Base-by-base conservation (phyloP, 2,329 filamentous ascomycete genomes). In the Aspergillus tanneri region DNA sequence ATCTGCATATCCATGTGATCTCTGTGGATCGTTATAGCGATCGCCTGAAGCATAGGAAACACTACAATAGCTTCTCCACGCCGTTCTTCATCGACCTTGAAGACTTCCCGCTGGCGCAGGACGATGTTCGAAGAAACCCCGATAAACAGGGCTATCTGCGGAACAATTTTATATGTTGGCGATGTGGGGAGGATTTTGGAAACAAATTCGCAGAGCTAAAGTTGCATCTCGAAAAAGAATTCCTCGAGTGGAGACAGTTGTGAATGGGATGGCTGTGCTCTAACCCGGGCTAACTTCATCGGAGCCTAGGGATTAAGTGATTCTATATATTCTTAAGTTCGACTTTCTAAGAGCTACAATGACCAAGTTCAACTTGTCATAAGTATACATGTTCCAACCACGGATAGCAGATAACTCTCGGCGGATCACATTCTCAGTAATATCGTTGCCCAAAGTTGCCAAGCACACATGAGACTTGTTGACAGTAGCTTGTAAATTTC, bases 41-140 rank as follows among this genome's bases (percentile, higher is more conserved):
- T 9, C 79, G 78, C 37, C 57, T 96, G 69, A 88, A 85, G 71
- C 84, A 92, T 64, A 79, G 84, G 55, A 92, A 90, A 67, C 93
- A 97, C 71, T 97, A 96, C 72, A 89, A 93, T 64, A 93, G 87
- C 55, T 97, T 97, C 71, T 84, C 82, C 24, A 95, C 91, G 43
- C 80, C 81, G 3, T 99, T 97, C 66, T 81, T 99, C 18, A 81
- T 97, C 10, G 77, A 79, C 12, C 62, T 97, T 21, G 83, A 83
- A 18, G 87, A 91, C 50, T 92, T 96, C 41, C 92, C 93, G 4
- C 72, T 97, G 23, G 75, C 77, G 0, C 53, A 73, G 21, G 80
- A 85, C 46, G 89, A 95, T 65, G 68, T 72, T 37, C 73, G 89
- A 50, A 77, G 85, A 54, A 65, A 82, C 47, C 78, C 82, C 0